Conservation (phyloP, 2,329 filamentous ascomycete genomes). For the Monosporascus sp. region DNA sequence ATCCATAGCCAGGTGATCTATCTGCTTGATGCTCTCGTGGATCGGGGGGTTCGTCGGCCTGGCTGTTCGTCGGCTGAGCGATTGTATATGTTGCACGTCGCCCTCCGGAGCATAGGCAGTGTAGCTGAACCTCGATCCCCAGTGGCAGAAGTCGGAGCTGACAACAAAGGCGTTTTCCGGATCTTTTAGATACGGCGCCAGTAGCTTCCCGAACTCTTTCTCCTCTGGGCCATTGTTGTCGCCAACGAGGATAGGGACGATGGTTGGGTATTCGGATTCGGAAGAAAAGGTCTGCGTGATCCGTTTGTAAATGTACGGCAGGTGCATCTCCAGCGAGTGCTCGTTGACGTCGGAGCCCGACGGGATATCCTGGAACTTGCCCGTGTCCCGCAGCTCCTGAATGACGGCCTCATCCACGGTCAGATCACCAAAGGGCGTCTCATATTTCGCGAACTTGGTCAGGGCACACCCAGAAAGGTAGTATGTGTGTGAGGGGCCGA, state of each 20-base stretch:
- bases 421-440: conserved; percentile 69
- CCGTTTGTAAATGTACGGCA: conserved; percentile 87
- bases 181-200: conserved; percentile 74
- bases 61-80: conserved; percentile 27
- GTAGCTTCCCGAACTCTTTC: conserved; percentile 59
- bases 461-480: conserved; percentile 74
- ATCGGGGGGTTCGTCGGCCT: conserved; percentile 50
- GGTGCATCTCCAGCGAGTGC: conserved; percentile 94
- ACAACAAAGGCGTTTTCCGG: conserved; percentile 77
- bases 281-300: conserved; percentile 47
- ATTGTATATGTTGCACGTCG: conserved; percentile 34
- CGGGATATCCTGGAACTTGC: conserved; percentile 62
- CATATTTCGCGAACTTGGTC: conserved; percentile 64
- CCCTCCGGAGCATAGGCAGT: conserved; percentile 60
- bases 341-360: conserved; percentile 67
- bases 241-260: conserved; percentile 85
- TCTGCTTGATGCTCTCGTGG: conserved; percentile 74
- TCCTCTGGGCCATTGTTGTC: conserved; percentile 64
- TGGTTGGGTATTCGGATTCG: conserved; percentile 56
- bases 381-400: conserved; percentile 42
- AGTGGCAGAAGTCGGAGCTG: conserved; percentile 96
- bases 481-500: conserved; percentile 88
- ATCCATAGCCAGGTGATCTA: conserved; percentile 80
- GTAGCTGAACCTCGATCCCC: conserved; percentile 81
- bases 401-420: conserved; percentile 56